phyloP scores from a whole-genome alignment of 768 basidiomycete genomes.

The Lactifluus hygrophoroides region DNA sequence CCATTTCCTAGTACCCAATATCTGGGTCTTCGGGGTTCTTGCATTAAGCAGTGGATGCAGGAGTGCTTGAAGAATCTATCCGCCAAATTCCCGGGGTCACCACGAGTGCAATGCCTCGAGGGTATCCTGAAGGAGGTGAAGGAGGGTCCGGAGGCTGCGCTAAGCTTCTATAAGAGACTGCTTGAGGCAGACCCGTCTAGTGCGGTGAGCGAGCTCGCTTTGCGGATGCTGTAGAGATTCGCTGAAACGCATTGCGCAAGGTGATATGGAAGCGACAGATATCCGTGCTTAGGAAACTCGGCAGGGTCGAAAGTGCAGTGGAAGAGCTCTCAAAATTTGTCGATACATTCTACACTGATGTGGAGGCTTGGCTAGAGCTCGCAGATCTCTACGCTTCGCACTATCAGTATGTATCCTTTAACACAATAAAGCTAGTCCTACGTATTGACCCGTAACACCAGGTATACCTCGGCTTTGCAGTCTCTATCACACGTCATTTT shows the following conservation, averaged over 20 bases:
- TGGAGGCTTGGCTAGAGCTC: conserved; percentile 83
- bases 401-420: conserved; percentile 48
- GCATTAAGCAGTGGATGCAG: conserved; percentile 29
- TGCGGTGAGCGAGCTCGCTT: conserved; percentile 42
- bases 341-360: conserved; percentile 83
- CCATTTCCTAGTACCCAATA: background rate
- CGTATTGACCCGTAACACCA: conserved; percentile 25
- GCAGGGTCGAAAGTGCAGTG: conserved; percentile 57
- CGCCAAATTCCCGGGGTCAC: conserved; percentile 67
- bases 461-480: conserved; percentile 65
- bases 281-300: conserved; percentile 54
- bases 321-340: conserved; percentile 64
- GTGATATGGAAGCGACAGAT: conserved; percentile 76
- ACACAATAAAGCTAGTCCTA: background rate
- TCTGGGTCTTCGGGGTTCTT: background rate
- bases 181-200: conserved; percentile 61
- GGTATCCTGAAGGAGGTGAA: conserved; percentile 74
- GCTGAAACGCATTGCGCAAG: conserved; percentile 28
- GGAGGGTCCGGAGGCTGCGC: conserved; percentile 45
- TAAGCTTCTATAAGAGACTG: conserved; percentile 54
- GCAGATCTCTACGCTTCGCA: conserved; percentile 70
- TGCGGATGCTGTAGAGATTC: background rate
- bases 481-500: conserved; percentile 75
- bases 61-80: conserved; percentile 53
- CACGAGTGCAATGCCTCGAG: conserved; percentile 66